Conservation (phyloP, 257 asterid species). For the Solanum tacnaense region DNA sequence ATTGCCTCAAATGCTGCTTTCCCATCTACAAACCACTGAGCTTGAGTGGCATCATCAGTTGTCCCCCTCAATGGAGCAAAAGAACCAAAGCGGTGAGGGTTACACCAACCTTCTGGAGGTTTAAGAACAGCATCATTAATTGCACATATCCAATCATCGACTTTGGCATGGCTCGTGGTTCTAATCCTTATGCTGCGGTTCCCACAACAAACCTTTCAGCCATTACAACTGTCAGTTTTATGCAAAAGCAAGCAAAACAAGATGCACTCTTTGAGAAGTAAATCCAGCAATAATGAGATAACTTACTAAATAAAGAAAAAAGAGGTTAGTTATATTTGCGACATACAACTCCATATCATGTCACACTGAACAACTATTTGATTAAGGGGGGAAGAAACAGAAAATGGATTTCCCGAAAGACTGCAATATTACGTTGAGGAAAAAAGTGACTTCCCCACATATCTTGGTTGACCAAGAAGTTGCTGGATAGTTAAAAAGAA, state of each 20-base stretch:
- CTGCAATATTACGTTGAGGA: not conserved
- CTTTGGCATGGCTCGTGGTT: conserved; percentile 51
- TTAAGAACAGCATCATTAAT: conserved; percentile 56
- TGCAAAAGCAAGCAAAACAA: not conserved
- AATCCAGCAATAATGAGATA: not conserved
- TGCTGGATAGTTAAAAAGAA: not conserved
- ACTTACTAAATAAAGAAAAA: not conserved
- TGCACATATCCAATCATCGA: conserved; percentile 62
- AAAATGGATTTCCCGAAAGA: not conserved
- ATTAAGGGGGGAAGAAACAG: not conserved
- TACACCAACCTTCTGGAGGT: conserved; percentile 70
- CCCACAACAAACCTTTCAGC: conserved; percentile 58
- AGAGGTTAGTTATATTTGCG: not conserved
- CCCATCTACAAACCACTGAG: conserved; percentile 95
- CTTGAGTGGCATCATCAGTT: conserved; percentile 73
- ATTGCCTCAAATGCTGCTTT: conserved; percentile 86
- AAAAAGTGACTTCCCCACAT: not conserved
- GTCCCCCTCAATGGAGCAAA: conserved; percentile 83
- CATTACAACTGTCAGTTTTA: conserved; percentile 8
- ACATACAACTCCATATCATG: not conserved
- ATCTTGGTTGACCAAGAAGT: not conserved
- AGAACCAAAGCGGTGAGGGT: conserved; percentile 72
- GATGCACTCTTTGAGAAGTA: not conserved
- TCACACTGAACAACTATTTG: not conserved
- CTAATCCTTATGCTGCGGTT: conserved; percentile 53